phyloP scores from a whole-genome alignment of 2,329 filamentous ascomycete species.

The Endoconidiophora polonica region DNA sequence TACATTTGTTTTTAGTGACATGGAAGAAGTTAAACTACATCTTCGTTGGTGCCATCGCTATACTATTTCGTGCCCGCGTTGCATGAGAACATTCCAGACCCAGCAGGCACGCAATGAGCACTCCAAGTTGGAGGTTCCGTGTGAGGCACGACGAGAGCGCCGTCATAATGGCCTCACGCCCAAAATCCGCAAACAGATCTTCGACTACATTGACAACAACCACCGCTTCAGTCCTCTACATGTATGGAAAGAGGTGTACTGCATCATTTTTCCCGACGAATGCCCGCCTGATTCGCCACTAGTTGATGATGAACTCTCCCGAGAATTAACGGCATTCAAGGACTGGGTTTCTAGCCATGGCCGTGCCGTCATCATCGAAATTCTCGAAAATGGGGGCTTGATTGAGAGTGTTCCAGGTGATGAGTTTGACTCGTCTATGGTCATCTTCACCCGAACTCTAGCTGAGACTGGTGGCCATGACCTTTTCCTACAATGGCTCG shows the following conservation, averaged over 20 bases:
- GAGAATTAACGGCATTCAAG: slow-evolving; percentile 2
- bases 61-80: slow-evolving; percentile 9
- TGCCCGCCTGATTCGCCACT: not conserved
- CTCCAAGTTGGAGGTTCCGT: slow-evolving; percentile 7
- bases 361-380: not conserved
- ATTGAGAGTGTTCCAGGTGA: not conserved
- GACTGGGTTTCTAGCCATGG: slow-evolving; percentile 1
- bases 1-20: slow-evolving; percentile 7
- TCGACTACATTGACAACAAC: not conserved
- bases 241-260: slow-evolving; percentile 6
- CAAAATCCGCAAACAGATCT: not conserved
- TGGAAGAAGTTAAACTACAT: slow-evolving; percentile 3
- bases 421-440: not conserved
- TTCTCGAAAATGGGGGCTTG: not conserved
- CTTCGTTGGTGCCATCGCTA: slow-evolving; percentile 11
- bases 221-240: not conserved
- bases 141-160: not conserved
- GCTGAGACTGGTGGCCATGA: not conserved
- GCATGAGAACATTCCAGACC: slow-evolving; percentile 8
- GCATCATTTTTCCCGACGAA: slow-evolving; percentile 1
- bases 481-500: not conserved
- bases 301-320: not conserved
- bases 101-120: slow-evolving; percentile 6
- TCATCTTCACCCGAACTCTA: slow-evolving; percentile 2
- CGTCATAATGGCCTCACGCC: slow-evolving; percentile 5